A percentile compares a stretch with the other conserved stretches of the same genome.
These are phyloP conservation scores for Cyphellophora attinorum DNA, from an alignment of 2,329 filamentous ascomycete species.

Conservation along the genomic window DNA sequence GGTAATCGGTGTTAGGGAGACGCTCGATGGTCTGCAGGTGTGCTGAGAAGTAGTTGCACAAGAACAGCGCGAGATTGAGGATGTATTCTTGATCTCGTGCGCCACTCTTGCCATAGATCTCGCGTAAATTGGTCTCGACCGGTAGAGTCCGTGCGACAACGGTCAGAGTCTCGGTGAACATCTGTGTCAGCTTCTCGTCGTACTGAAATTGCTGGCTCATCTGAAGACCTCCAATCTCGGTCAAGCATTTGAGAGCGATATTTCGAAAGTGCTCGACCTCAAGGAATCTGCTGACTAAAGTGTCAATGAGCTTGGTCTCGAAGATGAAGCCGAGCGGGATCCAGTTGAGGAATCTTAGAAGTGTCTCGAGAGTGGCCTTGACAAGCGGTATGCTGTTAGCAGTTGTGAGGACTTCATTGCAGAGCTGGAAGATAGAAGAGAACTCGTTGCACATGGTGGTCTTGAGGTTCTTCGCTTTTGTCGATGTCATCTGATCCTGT, in stretches of 20 bases:
- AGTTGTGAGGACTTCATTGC: slow-evolving; percentile 86
- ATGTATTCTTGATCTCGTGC: slow-evolving; percentile 94
- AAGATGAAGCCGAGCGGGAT: slow-evolving; percentile 98
- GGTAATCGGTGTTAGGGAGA: slow-evolving; percentile 85
- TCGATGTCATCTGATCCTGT: slow-evolving; percentile 97
- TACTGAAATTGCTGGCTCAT: slow-evolving; percentile 69
- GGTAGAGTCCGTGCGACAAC: slow-evolving; percentile 92
- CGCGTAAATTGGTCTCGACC: slow-evolving; percentile 77
- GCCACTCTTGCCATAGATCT: slow-evolving; percentile 85
- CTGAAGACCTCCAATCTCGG: slow-evolving; percentile 89
- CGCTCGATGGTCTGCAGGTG: slow-evolving; percentile 93
- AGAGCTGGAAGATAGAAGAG: slow-evolving; percentile 95
- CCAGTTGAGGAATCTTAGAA: slow-evolving; percentile 97
- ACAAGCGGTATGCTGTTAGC: slow-evolving; percentile 81
- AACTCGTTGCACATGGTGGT: slow-evolving; percentile 99
- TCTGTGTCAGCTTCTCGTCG: slow-evolving; percentile 89
- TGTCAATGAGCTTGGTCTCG: slow-evolving; percentile 93
- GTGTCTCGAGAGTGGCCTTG: slow-evolving; percentile 91
- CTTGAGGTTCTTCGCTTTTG: slow-evolving; percentile 92
- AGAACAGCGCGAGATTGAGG: slow-evolving; percentile 88
- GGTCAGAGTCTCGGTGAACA: slow-evolving; percentile 95
- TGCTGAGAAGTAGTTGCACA: slow-evolving; percentile 93
- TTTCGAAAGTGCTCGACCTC: slow-evolving; percentile 94
- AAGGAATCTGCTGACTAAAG: slow-evolving; percentile 81
- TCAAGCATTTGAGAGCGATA: slow-evolving; percentile 90